These are phyloP conservation scores for Coemansia furcata DNA, from an alignment of 192 early-diverging fungal genomes.

Conservation along the genomic window DNA sequence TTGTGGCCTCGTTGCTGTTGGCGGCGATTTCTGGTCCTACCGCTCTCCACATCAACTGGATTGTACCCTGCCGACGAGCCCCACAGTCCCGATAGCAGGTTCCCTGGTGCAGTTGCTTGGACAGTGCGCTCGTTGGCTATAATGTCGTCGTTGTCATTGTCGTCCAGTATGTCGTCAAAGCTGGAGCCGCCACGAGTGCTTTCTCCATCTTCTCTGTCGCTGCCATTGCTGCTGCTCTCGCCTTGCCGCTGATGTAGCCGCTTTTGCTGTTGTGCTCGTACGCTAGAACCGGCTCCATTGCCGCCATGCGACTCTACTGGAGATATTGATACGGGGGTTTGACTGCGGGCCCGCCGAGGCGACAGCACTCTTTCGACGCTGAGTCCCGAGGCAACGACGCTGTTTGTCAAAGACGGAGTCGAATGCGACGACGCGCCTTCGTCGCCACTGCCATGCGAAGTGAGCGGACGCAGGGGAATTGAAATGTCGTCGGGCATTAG, in stretches of 20 bases:
- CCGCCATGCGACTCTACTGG: background rate
- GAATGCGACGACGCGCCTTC: background rate
- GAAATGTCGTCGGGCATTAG: constrained; percentile 4
- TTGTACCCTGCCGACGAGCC: background rate
- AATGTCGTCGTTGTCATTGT: constrained; percentile 5
- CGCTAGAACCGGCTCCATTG: background rate
- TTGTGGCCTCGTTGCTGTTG: background rate
- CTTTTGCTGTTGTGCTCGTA: background rate
- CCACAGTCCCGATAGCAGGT: background rate
- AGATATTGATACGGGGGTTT: background rate
- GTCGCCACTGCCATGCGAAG: background rate
- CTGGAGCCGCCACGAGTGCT: constrained; percentile 4
- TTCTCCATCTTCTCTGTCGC: background rate
- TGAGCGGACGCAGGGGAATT: constrained; percentile 16
- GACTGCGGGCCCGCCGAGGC: constrained; percentile 6
- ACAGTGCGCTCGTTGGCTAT: background rate
- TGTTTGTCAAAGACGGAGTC: background rate
- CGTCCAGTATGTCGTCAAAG: constrained; percentile 19
- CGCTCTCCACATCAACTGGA: background rate
- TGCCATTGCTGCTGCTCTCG: background rate
- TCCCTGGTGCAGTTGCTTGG: background rate
- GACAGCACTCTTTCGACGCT: background rate
- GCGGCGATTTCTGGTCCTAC: background rate
- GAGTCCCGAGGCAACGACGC: background rate
- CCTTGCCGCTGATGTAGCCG: background rate